Base-by-base conservation (phyloP, 2,329 filamentous ascomycete species). In the Orbilia javanica region DNA sequence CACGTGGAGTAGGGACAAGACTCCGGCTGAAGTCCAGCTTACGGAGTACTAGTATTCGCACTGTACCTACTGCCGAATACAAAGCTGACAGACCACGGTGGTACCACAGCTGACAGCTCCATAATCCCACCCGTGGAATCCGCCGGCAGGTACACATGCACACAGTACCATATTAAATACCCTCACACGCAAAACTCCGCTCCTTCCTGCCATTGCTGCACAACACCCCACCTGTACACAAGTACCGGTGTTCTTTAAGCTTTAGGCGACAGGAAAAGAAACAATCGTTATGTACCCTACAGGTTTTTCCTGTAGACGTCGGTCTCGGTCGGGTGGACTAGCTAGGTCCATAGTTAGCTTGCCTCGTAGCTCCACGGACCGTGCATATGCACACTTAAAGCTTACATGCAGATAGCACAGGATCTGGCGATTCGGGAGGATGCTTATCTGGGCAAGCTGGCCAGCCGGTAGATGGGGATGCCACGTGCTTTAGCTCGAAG, bases 351-450 rank as follows among this genome's bases (percentile, higher is more conserved):
- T 44, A 8, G n/a, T 39, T 44, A 20, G 42, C 42, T 44, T 20
- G 36, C 13, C 4, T n/a, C 11, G 7, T 34, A 31, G 27, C 27
- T 22, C 62, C 27, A 22, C 18, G 29, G 62, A 65, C 44, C 25
- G 25, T 65, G 62, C 62, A 65, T 65, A 65, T 65, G 62, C 39
- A 65, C 42, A 39, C 31, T 52, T 52, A 65, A 65, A 65, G 62
- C 62, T 65, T 48, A 65, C 62, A 50, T 60, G 55, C 55, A 60
- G 55, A 42, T 42, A 10, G n/a, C 20, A 44, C 29, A 57, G 52
- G 52, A 57, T 57, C 52, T 57, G 4, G 20, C n/a, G n/a, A 36
- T 57, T 36, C 52, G 52, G 31, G 52, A 36, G 11, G 20, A 57
- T 36, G n/a, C 29, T 44, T 22, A 57, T 57, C 52, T 34, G 50